Percentiles rank a stretch among this genome's conserved stretches.
These are phyloP conservation scores for Colletotrichum cordylinicola DNA, from an alignment of 2,329 filamentous ascomycete genomes.

Conservation along the genomic window DNA sequence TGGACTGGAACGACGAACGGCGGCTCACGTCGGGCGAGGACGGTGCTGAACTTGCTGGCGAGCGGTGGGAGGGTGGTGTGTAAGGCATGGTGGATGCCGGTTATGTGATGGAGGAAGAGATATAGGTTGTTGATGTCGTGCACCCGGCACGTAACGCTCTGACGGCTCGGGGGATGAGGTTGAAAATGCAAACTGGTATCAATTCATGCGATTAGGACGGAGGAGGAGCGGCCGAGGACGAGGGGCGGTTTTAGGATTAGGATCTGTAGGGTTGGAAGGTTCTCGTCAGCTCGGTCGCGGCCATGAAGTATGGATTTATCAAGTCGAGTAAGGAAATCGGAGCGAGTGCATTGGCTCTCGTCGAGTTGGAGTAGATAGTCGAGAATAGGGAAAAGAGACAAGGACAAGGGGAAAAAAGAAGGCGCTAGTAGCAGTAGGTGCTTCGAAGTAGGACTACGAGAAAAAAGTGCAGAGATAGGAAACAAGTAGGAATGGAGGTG, in stretches of 20 bases:
- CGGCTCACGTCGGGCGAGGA: constrained; percentile 63
- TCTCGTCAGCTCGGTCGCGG: constrained; percentile 10
- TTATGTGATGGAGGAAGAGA: background rate
- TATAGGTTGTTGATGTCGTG: background rate
- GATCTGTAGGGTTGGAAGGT: constrained; percentile 4
- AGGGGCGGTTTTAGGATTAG: constrained; percentile 6
- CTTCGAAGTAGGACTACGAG: background rate
- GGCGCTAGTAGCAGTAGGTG: background rate
- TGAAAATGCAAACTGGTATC: constrained; percentile 19
- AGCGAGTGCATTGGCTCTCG: background rate
- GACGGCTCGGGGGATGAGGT: background rate
- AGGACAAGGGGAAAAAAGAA: background rate
- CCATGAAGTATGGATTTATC: background rate
- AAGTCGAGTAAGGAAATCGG: background rate
- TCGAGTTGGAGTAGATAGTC: background rate
- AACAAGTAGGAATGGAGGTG: background rate
- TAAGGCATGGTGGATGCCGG: constrained; percentile 72
- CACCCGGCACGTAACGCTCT: constrained; percentile 6
- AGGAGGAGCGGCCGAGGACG: background rate
- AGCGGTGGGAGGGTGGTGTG: constrained; percentile 76
- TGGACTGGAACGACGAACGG: constrained; percentile 60
- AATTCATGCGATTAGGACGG: constrained; percentile 19
- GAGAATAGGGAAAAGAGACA: background rate
- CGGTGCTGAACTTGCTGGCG: constrained; percentile 64
- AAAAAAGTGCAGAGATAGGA: background rate